A percentile compares a stretch with the other conserved stretches of the same genome.
Conservation (phyloP, 768 basidiomycete genomes). For the Tephrocybe sp. region DNA sequence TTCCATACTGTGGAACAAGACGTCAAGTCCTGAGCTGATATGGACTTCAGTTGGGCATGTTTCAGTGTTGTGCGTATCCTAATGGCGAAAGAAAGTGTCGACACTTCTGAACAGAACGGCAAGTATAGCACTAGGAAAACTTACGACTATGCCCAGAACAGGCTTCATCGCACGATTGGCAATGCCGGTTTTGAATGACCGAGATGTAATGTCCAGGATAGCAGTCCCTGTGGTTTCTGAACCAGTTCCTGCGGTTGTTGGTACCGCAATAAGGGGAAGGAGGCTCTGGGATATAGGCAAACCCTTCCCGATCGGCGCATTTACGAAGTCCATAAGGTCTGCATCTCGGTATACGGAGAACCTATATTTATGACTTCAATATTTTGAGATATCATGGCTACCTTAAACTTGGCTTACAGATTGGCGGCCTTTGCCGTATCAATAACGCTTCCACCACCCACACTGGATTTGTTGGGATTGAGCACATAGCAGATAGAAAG, state of each 20-base stretch:
- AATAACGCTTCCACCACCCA: slow-evolving; percentile 93
- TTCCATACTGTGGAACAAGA: slow-evolving; percentile 94
- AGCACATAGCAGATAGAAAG: background rate
- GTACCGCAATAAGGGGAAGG: slow-evolving; percentile 82
- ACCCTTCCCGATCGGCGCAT: slow-evolving; percentile 93
- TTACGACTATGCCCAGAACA: slow-evolving; percentile 70
- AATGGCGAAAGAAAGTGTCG: background rate
- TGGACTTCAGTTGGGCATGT: slow-evolving; percentile 90
- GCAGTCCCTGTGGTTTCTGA: slow-evolving; percentile 95
- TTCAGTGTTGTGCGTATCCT: slow-evolving; percentile 89
- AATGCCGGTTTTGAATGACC: slow-evolving; percentile 95
- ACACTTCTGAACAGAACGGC: background rate
- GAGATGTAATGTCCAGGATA: slow-evolving; percentile 89
- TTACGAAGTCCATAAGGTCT: slow-evolving; percentile 94
- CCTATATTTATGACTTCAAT: slow-evolving; percentile 32
- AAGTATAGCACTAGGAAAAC: slow-evolving; percentile 11
- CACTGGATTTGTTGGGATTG: slow-evolving; percentile 32
- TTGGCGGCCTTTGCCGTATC: slow-evolving; percentile 97
- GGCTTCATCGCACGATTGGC: slow-evolving; percentile 91
- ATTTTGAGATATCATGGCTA: background rate
- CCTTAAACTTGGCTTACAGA: slow-evolving; percentile 42
- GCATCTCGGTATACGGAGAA: slow-evolving; percentile 91
- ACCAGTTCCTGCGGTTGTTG: slow-evolving; percentile 79
- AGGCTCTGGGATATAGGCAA: slow-evolving; percentile 73
- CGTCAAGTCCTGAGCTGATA: slow-evolving; percentile 93